Conservation (phyloP, 108 stramenopile genomes). For the Mayamaea pseudoterrestris region DNA sequence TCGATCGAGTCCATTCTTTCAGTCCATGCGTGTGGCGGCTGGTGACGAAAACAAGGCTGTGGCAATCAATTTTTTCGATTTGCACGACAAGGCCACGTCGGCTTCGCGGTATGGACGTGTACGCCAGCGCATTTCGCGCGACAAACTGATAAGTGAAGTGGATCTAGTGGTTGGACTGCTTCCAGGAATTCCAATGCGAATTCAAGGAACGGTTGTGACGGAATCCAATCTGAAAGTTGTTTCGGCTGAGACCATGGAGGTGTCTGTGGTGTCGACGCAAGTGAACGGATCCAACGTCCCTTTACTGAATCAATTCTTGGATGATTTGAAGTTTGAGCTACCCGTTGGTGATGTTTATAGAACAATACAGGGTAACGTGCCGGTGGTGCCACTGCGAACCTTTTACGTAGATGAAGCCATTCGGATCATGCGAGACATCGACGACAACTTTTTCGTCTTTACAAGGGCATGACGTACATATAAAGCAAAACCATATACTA, state of each 20-base stretch:
- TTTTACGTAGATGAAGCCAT: conserved; percentile 62
- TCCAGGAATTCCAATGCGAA: conserved; percentile 54
- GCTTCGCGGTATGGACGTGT: conserved; percentile 61
- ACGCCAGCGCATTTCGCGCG: conserved; percentile 44
- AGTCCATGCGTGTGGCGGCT: conserved; percentile 40
- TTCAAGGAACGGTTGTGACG: conserved; percentile 69
- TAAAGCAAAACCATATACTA: not conserved
- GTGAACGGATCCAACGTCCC: conserved; percentile 76
- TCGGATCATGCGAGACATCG: conserved; percentile 71
- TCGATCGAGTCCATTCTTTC: conserved; percentile 72
- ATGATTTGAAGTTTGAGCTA: conserved; percentile 48
- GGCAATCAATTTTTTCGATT: conserved; percentile 56
- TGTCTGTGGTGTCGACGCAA: conserved; percentile 42
- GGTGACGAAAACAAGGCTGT: conserved; percentile 50
- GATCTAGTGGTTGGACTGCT: conserved; percentile 65
- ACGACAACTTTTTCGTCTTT: conserved; percentile 80
- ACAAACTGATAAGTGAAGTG: conserved; percentile 46
- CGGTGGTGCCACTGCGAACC: conserved; percentile 26
- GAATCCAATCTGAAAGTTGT: conserved; percentile 40
- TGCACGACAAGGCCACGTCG: conserved; percentile 66
- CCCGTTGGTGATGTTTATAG: conserved; percentile 64
- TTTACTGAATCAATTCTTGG: conserved; percentile 53
- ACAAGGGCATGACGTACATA: conserved; percentile 30
- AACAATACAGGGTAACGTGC: conserved; percentile 36
- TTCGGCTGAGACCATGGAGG: conserved; percentile 50